Conservation (phyloP, 306 rosid species). For the Cajanus cajan region DNA sequence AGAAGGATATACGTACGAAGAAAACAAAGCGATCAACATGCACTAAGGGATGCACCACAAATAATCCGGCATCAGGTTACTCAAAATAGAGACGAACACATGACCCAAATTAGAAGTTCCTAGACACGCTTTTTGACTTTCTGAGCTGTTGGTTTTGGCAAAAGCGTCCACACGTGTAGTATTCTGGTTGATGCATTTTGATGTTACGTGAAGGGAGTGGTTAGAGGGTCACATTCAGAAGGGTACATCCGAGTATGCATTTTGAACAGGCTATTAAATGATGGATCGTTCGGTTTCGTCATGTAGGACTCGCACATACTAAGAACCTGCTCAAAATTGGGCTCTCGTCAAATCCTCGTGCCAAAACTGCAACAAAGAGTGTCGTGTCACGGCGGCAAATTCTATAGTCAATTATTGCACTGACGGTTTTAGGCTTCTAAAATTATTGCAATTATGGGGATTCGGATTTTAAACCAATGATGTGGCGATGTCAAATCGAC, state of each 20-base stretch:
- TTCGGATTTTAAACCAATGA: neutral
- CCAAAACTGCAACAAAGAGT: neutral
- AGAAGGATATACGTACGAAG: neutral
- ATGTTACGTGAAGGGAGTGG: neutral
- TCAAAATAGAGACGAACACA: neutral
- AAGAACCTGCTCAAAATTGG: neutral
- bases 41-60: neutral
- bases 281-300: neutral
- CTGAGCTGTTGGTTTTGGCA: neutral
- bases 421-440: neutral
- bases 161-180: constrained; percentile 10
- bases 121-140: constrained; percentile 3
- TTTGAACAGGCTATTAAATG: neutral
- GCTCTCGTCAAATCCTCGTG: neutral
- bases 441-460: neutral
- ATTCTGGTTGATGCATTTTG: neutral
- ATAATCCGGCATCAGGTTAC: neutral
- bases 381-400: neutral
- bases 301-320: neutral
- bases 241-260: neutral
- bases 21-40: neutral
- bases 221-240: neutral
- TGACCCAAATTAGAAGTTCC: neutral
- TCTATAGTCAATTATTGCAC: neutral
- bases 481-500: neutral